Conservation (phyloP, 495 filamentous ascomycete species). For the Penicillium parvum region DNA sequence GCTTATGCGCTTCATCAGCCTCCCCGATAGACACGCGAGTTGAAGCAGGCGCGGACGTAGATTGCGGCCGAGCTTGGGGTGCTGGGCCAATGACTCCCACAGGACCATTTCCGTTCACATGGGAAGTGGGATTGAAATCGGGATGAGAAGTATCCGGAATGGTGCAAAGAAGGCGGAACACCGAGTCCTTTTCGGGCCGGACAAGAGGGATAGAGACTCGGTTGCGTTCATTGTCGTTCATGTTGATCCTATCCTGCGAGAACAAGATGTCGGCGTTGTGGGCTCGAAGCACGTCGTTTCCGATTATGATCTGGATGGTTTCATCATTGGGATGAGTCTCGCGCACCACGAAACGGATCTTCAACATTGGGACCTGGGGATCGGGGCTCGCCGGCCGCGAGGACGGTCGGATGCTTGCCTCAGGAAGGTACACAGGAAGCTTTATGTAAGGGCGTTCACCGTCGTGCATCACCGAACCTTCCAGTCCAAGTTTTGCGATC, state of each 20-base stretch:
- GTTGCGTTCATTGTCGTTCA: constrained; percentile 81
- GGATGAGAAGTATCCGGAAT: constrained; percentile 31
- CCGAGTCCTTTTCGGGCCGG: constrained; percentile 79
- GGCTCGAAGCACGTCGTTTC: constrained; percentile 79
- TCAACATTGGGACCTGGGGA: constrained; percentile 75
- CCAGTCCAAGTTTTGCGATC: constrained; percentile 64
- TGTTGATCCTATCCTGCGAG: constrained; percentile 79
- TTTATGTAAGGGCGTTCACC: constrained; percentile 63
- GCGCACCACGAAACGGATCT: constrained; percentile 69
- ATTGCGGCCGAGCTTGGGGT: constrained; percentile 6
- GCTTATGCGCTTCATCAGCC: constrained; percentile 38
- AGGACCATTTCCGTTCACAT: constrained; percentile 16
- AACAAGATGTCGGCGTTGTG: constrained; percentile 90
- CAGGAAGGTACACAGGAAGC: constrained; percentile 80
- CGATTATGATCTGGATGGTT: constrained; percentile 74
- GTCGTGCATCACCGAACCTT: constrained; percentile 59
- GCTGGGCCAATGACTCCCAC: constrained; percentile 32
- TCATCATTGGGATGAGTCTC: constrained; percentile 49
- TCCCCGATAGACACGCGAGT: constrained; percentile 27
- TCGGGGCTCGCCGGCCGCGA: constrained; percentile 68
- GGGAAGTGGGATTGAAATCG: constrained; percentile 2
- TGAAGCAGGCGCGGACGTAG: constrained; percentile 21
- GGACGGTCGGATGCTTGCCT: constrained; percentile 77
- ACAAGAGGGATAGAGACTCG: constrained; percentile 92
- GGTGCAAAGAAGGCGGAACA: constrained; percentile 73